Evolutionary conservation across 257 asterid genomes (phyloP), one percentile per base, ranked within the genome.

Genomic region (Solanum habrochaites): DNA sequence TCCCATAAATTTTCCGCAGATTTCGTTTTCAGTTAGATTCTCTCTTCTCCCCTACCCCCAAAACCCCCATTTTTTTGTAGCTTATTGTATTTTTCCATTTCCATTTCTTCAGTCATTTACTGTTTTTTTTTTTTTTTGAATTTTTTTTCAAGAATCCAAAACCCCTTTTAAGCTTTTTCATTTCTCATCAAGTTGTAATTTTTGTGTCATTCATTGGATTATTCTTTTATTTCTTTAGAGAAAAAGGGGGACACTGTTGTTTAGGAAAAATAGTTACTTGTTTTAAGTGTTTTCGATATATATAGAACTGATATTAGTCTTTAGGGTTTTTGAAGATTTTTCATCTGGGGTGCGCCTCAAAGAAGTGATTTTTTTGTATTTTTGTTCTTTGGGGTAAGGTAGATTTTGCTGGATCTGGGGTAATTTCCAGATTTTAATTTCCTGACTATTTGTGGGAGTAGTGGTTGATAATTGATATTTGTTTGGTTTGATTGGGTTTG

Each of bases 11-110:
- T 87, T 73, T 85, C 92, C 90, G 67, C 82, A 83, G 66, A 86
- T 89, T 90, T 91, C 89, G 90, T 90, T 71, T 71, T 77, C 85
- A 32, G 83, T 69, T 87, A 87, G 87, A 89, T 89, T 93, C 70
- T 78, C 83, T 70, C 71, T 84, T 25, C 85, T 56, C 18, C 58
- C 21, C 20, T 6, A 87, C 62, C 74, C 60, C 83, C 31, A 39
- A 21, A 60, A 60, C 1, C 27, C 27, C 67, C 27, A 60, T 21
- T 43, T 37, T 70, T 37, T 10, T 2, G 39, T 37, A 35, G 27
- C 25, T 71, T 35, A 15, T 15, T 72, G 49, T 37, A 20, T 72
- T 37, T 71, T 86, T 87, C 88, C 42, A 20, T 90, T 88, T 32
- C 90, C 87, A 31, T 66, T 60, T 82, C 58, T 87, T 87, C 72